Evolutionary conservation across 2,329 filamentous ascomycete genomes (phyloP).

Genomic region (Ilyonectria destructans): DNA sequence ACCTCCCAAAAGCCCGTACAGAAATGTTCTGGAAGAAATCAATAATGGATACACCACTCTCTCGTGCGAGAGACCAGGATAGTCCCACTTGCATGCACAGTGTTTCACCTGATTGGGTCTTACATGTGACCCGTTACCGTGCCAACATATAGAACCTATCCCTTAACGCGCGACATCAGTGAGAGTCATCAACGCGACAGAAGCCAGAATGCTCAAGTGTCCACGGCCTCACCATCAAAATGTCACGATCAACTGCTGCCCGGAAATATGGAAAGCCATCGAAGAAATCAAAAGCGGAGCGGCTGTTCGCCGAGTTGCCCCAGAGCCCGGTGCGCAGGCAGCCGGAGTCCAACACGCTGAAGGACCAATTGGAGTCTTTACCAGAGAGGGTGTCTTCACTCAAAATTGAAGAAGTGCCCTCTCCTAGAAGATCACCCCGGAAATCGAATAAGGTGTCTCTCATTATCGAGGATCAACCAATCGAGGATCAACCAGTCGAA

Average conservation of each 20-base stretch:
- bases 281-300: slow-evolving; percentile 63
- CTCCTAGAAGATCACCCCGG: slow-evolving; percentile 36
- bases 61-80: neutral
- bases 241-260: slow-evolving; percentile 62
- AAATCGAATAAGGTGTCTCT: slow-evolving; percentile 27
- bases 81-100: neutral
- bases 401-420: slow-evolving; percentile 44
- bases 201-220: slow-evolving; percentile 5
- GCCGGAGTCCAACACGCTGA: slow-evolving; percentile 24
- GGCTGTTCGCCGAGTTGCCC: slow-evolving; percentile 68
- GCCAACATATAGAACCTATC: slow-evolving; percentile 14
- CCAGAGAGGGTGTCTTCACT: slow-evolving; percentile 55
- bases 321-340: slow-evolving; percentile 63
- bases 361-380: slow-evolving; percentile 53
- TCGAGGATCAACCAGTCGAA: slow-evolving; percentile 27
- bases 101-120: slow-evolving; percentile 16
- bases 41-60: neutral
- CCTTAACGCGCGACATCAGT: slow-evolving; percentile 6
- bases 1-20: neutral
- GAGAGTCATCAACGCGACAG: neutral
- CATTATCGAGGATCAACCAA: slow-evolving; percentile 27
- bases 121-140: slow-evolving; percentile 7
- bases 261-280: slow-evolving; percentile 69
- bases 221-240: slow-evolving; percentile 48
- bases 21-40: slow-evolving; percentile 5